These are phyloP conservation scores for Coemansia sp. DNA, from an alignment of 192 early-diverging fungal genomes.

Conservation along the genomic window DNA sequence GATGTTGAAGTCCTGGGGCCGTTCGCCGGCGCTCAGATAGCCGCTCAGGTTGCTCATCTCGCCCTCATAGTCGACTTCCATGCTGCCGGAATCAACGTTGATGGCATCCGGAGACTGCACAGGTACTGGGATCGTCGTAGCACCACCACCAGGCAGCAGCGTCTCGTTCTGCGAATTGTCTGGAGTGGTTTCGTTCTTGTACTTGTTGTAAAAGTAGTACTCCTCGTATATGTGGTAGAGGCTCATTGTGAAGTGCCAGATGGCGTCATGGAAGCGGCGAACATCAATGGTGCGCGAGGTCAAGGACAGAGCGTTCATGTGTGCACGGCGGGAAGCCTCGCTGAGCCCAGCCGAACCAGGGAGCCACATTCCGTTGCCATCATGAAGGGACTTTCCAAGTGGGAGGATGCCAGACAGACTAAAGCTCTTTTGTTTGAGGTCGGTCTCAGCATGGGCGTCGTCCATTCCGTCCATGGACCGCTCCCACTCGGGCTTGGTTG, in stretches of 20 bases:
- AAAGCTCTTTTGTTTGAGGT: slow-evolving; percentile 30
- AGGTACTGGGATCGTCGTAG: slow-evolving; percentile 22
- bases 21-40: slow-evolving; percentile 4
- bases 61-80: slow-evolving; percentile 11
- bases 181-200: slow-evolving; percentile 31
- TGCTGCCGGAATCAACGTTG: slow-evolving; percentile 2
- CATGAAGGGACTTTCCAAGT: not conserved
- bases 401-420: slow-evolving; percentile 26
- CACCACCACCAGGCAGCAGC: not conserved
- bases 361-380: not conserved
- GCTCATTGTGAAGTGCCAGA: slow-evolving; percentile 53
- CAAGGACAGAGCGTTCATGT: not conserved
- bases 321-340: not conserved
- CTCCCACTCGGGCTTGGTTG: slow-evolving; percentile 26
- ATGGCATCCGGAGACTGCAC: slow-evolving; percentile 8
- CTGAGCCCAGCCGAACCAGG: not conserved
- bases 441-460: not conserved
- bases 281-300: slow-evolving; percentile 15
- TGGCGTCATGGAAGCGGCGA: slow-evolving; percentile 46
- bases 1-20: slow-evolving; percentile 27
- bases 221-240: slow-evolving; percentile 53
- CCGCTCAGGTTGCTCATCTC: slow-evolving; percentile 16
- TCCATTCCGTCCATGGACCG: slow-evolving; percentile 13
- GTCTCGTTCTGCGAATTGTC: slow-evolving; percentile 19
- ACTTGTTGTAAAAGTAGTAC: slow-evolving; percentile 51